These are phyloP conservation scores for Rhodomyrtus tomentosa DNA, from an alignment of 345 rosid genomes.

Conservation along the genomic window DNA sequence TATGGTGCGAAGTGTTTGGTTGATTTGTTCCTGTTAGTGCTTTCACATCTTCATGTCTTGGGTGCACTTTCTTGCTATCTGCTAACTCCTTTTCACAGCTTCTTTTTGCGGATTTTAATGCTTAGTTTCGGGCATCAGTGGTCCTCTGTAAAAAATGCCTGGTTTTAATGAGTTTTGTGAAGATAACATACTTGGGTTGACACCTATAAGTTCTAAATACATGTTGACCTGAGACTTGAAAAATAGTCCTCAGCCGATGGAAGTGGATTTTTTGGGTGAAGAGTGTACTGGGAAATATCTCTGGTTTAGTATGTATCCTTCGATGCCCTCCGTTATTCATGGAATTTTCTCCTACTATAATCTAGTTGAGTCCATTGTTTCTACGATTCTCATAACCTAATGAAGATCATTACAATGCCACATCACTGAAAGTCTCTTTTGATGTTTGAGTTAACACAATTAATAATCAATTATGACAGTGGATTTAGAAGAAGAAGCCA, in stretches of 20 bases:
- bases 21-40: background rate
- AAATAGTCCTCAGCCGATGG: background rate
- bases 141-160: background rate
- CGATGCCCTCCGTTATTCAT: background rate
- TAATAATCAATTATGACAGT: slow-evolving; percentile 10
- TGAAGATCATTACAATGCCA: background rate
- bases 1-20: background rate
- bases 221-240: background rate
- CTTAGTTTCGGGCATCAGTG: background rate
- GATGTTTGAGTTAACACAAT: background rate
- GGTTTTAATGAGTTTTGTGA: background rate
- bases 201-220: background rate
- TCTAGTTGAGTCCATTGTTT: background rate
- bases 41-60: background rate
- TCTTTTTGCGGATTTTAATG: background rate
- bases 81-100: background rate
- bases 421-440: background rate
- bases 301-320: background rate
- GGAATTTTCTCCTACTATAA: background rate
- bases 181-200: background rate
- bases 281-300: background rate
- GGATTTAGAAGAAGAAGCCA: slow-evolving; percentile 35
- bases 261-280: background rate
- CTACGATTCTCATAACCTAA: background rate
- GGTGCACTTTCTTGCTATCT: background rate